phyloP scores from a whole-genome alignment of 2,329 filamentous ascomycete species.

The Thielaviopsis ethacetica region DNA sequence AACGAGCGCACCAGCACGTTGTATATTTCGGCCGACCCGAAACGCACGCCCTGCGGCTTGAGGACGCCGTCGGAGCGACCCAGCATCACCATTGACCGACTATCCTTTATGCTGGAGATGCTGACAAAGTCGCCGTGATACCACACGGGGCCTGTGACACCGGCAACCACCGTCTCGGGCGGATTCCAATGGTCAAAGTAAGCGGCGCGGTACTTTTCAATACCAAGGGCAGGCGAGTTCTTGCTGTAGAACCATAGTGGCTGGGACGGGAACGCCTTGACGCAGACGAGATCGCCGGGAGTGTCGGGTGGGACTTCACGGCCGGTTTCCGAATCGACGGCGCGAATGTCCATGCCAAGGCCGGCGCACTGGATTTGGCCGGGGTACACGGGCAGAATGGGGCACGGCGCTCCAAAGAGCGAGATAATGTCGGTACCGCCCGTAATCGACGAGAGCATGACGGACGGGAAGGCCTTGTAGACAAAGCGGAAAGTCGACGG shows the following conservation, averaged over 20 bases:
- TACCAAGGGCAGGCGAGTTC: conserved; percentile 28
- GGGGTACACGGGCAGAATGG: conserved; percentile 52
- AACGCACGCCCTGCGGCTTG: conserved; percentile 81
- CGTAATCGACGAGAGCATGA: conserved; percentile 86
- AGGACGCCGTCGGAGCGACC: conserved; percentile 84
- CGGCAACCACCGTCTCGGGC: neutral
- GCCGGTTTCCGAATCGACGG: conserved; percentile 41
- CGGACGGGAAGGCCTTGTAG: conserved; percentile 62
- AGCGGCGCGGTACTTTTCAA: conserved; percentile 60
- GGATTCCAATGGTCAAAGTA: conserved; percentile 44
- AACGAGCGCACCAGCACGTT: conserved; percentile 83
- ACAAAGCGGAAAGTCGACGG: conserved; percentile 88
- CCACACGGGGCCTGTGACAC: conserved; percentile 45
- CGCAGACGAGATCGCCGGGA: conserved; percentile 78
- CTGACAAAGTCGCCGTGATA: conserved; percentile 87
- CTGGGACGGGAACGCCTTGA: conserved; percentile 73
- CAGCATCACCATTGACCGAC: conserved; percentile 74
- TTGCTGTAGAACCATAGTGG: conserved; percentile 70
- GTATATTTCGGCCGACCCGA: conserved; percentile 91
- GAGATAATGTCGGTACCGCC: conserved; percentile 95
- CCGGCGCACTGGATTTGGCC: conserved; percentile 67
- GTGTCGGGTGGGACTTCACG: conserved; percentile 41
- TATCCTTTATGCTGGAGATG: conserved; percentile 41
- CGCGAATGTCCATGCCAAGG: conserved; percentile 60
- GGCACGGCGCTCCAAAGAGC: conserved; percentile 75